These are phyloP conservation scores for Taiozyma sp. DNA, from an alignment of 1,139 yeast genomes.

Conservation along the genomic window DNA sequence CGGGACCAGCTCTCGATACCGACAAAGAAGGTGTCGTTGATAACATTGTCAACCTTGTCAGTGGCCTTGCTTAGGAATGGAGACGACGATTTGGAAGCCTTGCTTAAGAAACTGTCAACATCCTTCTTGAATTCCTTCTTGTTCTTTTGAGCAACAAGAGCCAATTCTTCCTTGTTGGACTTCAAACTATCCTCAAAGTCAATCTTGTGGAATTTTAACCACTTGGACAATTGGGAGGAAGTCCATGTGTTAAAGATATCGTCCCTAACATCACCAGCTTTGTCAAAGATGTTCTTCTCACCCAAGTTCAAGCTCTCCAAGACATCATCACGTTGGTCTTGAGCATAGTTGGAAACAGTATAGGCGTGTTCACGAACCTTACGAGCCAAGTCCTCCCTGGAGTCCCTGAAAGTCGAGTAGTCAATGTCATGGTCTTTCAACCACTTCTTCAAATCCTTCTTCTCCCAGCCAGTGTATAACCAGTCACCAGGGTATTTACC, in stretches of 20 bases:
- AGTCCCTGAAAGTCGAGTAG: slow-evolving; percentile 33
- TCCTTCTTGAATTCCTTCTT: slow-evolving; percentile 32
- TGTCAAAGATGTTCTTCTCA: slow-evolving; percentile 34
- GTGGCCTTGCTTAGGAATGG: slow-evolving; percentile 30
- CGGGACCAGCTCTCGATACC: slow-evolving; percentile 46
- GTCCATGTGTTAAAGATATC: slow-evolving; percentile 46
- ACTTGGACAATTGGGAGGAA: slow-evolving; percentile 38
- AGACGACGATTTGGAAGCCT: slow-evolving; percentile 28
- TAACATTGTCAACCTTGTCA: slow-evolving; percentile 27
- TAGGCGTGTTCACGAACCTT: slow-evolving; percentile 39
- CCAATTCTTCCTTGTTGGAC: slow-evolving; percentile 32
- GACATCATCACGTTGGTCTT: slow-evolving; percentile 35
- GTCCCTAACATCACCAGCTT: slow-evolving; percentile 37
- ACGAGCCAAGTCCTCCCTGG: slow-evolving; percentile 39
- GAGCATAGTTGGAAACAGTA: slow-evolving; percentile 32
- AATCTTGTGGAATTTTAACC: slow-evolving; percentile 43
- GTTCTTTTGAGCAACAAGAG: slow-evolving; percentile 35
- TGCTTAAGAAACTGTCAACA: slow-evolving; percentile 33
- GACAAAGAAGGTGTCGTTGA: slow-evolving; percentile 42
- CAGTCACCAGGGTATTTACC: slow-evolving; percentile 49
- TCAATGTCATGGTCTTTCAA: slow-evolving; percentile 40
- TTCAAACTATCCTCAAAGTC: slow-evolving; percentile 32
- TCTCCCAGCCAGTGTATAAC: slow-evolving; percentile 44
- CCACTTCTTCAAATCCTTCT: slow-evolving; percentile 42
- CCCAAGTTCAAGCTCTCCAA: slow-evolving; percentile 33